phyloP scores from a whole-genome alignment of 2,329 filamentous ascomycete species.

The Exophiala sideris region DNA sequence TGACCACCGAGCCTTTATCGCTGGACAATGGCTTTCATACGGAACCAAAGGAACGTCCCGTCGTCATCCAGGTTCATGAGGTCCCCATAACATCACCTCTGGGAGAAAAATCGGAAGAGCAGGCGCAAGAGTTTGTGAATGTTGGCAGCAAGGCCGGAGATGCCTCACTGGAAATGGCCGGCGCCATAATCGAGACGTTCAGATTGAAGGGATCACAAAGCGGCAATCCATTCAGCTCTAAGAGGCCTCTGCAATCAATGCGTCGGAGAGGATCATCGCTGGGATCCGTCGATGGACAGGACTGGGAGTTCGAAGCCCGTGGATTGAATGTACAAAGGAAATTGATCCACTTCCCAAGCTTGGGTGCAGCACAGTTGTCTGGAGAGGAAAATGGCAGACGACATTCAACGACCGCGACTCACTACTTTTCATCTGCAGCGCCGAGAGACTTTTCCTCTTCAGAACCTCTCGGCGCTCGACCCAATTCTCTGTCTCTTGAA shows the following conservation, averaged over 20 bases:
- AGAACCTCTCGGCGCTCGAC: neutral
- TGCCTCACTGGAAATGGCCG: slow-evolving; percentile 1
- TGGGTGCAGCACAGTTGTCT: neutral
- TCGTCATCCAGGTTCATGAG: slow-evolving; percentile 18
- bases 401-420: neutral
- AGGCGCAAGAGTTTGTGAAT: slow-evolving; percentile 3
- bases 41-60: slow-evolving; percentile 12
- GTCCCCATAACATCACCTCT: slow-evolving; percentile 8
- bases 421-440: neutral
- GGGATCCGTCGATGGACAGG: slow-evolving; percentile 10
- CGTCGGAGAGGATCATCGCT: slow-evolving; percentile 16
- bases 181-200: slow-evolving; percentile 6
- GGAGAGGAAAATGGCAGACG: neutral
- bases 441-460: neutral
- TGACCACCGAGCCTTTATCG: slow-evolving; percentile 18
- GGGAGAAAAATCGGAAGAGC: slow-evolving; percentile 1
- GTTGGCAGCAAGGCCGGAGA: slow-evolving; percentile 8
- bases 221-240: slow-evolving; percentile 1
- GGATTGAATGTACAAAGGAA: neutral
- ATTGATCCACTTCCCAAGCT: neutral
- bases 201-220: slow-evolving; percentile 10
- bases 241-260: neutral
- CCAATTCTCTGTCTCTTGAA: neutral
- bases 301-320: neutral
- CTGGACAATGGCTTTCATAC: slow-evolving; percentile 17